Evolutionary conservation across 371 early-diverging fungal genomes (phyloP).

Genomic region (Haplosporangium sp.): DNA sequence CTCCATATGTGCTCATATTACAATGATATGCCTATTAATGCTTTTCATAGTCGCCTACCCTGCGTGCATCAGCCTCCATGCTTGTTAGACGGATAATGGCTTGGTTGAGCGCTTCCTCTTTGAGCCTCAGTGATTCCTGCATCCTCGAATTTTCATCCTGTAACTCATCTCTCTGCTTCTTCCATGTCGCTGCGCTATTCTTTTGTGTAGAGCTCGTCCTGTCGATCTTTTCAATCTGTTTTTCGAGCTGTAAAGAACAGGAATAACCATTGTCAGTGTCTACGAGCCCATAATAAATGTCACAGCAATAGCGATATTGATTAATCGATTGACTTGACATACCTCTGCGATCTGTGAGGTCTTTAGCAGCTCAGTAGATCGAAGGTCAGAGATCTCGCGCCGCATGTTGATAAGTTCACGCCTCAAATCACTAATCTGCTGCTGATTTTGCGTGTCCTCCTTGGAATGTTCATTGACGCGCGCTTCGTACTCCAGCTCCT

Average conservation of each 20-base stretch:
- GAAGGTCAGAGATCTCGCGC: slow-evolving; percentile 29
- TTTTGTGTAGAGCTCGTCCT: slow-evolving; percentile 36
- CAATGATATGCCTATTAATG: not conserved
- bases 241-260: slow-evolving; percentile 19
- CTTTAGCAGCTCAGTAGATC: slow-evolving; percentile 28
- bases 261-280: not conserved
- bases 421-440: slow-evolving; percentile 28
- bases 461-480: slow-evolving; percentile 32
- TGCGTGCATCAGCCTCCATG: slow-evolving; percentile 23
- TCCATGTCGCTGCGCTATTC: slow-evolving; percentile 25
- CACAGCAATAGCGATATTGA: not conserved
- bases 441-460: slow-evolving; percentile 29
- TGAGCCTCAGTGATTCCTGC: slow-evolving; percentile 17
- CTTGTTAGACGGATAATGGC: slow-evolving; percentile 16
- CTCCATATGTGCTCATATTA: not conserved
- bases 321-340: not conserved
- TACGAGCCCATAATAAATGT: not conserved
- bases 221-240: slow-evolving; percentile 38
- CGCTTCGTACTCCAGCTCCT: slow-evolving; percentile 29
- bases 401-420: slow-evolving; percentile 29
- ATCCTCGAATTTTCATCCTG: slow-evolving; percentile 32
- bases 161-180: slow-evolving; percentile 41
- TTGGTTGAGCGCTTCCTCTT: slow-evolving; percentile 21
- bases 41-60: slow-evolving; percentile 5
- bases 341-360: slow-evolving; percentile 37